Evolutionary conservation across 257 asterid genomes (phyloP).

Genomic region (Ballota nigra): DNA sequence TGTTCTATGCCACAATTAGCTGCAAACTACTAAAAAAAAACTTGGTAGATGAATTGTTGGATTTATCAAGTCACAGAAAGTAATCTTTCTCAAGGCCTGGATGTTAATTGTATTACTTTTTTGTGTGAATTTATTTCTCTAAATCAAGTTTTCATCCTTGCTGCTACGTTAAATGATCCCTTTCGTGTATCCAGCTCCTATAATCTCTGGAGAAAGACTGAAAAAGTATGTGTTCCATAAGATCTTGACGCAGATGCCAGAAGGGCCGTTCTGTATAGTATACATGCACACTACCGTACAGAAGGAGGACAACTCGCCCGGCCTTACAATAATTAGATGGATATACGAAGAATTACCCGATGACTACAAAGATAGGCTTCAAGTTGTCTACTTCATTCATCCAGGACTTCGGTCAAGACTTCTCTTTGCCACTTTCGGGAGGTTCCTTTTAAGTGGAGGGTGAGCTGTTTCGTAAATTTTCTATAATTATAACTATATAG

Average conservation of each 20-base stretch:
- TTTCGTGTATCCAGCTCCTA: conserved; percentile 50
- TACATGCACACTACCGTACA: conserved; percentile 84
- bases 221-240: conserved; percentile 68
- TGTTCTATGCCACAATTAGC: not conserved
- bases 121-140: no score
- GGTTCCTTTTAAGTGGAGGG: conserved; percentile 91
- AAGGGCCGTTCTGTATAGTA: conserved; percentile 84
- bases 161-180: conserved; percentile 3
- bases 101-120: no score
- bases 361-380: conserved; percentile 78
- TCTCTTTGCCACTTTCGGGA: conserved; percentile 84
- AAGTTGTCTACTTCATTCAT: conserved; percentile 80
- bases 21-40: not conserved
- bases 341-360: conserved; percentile 80
- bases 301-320: conserved; percentile 88
- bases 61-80: not conserved
- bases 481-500: not conserved
- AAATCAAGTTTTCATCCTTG: not conserved
- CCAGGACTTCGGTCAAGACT: conserved; percentile 90
- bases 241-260: conserved; percentile 59
- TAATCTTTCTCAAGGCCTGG: not conserved
- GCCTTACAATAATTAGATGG: conserved; percentile 86
- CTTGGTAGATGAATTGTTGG: not conserved
- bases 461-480: conserved; percentile 33
- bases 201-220: conserved; percentile 72